Base-by-base conservation (phyloP, 176 grass and related monocot genomes). In the Poa annua region DNA sequence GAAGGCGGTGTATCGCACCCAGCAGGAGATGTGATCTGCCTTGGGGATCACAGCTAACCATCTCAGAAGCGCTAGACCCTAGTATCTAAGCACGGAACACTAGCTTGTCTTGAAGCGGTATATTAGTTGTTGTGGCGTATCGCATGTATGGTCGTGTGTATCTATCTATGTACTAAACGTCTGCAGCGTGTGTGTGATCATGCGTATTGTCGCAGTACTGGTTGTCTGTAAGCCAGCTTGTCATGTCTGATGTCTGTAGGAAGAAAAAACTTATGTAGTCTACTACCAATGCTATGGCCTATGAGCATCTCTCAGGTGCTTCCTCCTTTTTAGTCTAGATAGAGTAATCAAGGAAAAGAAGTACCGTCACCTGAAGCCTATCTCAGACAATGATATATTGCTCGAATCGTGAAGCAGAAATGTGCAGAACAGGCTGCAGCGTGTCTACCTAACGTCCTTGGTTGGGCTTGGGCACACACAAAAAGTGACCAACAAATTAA, bases 1-100 rank as follows among this genome's bases (percentile, higher is more conserved):
- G 4, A 99, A 96, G 86, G 96, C 89, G 4, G 92, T 92, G 0
- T 84, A 86, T 87, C 88, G 90, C 83, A 89, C 91, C 29, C 34
- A 87, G 47, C 79, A 77, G 36, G 73, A 77, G 76, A 32, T 52
- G 81, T 89, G 74, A 85, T 59, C 29, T 80, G 55, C 74, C 34
- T 24, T 85, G 72, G 24, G 25, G 85, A 88, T 81, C 70, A 48
- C 9, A 52, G 44, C 81, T 80, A 80, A 88, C 62, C 66, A 11
- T 79, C 20, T 38, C 5, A 59, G 7, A 2, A 77, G 77, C 47
- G 22, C 36, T 85, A 77, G 59, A 29, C 78, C 55, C 22, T 70
- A 70, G 57, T 59, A 55, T 55, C 77, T 22, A 53, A 56, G 79
- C 73, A 74, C 13, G 13, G 49, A 20, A 44, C 19, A 48, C 45